A percentile compares a stretch with the other conserved stretches of the same genome.
Evolutionary conservation across 352 stramenopile species (phyloP).

Genomic region (Phytophthora pisi): DNA sequence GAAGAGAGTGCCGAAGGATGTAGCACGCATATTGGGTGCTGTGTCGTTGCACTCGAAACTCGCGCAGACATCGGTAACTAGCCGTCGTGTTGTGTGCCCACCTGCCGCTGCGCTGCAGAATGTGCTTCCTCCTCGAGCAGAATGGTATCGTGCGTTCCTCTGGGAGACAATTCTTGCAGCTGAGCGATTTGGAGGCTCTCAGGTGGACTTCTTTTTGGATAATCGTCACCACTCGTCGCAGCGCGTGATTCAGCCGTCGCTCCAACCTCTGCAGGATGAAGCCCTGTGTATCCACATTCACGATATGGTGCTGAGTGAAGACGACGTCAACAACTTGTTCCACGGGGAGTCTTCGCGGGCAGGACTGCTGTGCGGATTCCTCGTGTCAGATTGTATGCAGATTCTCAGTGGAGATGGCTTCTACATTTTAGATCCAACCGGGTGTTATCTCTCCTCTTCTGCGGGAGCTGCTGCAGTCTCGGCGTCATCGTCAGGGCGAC

Average conservation of each 20-base stretch:
- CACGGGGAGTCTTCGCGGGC: constrained; percentile 52
- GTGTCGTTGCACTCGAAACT: constrained; percentile 69
- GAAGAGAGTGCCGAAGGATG: constrained; percentile 43
- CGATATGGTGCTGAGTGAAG: constrained; percentile 49
- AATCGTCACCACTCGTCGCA: constrained; percentile 64
- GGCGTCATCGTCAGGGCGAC: constrained; percentile 8
- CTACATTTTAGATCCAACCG: constrained; percentile 78
- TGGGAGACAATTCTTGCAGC: constrained; percentile 65
- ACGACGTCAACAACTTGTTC: constrained; percentile 63
- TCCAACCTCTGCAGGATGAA: constrained; percentile 74
- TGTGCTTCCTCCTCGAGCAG: constrained; percentile 40
- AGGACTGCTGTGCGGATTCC: constrained; percentile 66
- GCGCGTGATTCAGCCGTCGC: constrained; percentile 72
- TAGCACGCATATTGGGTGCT: constrained; percentile 60
- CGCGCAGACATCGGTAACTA: constrained; percentile 64
- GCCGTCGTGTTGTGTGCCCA: constrained; percentile 52
- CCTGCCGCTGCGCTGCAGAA: constrained; percentile 40
- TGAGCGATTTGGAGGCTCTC: constrained; percentile 54
- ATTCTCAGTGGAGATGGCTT: constrained; percentile 78
- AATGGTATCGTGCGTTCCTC: constrained; percentile 58
- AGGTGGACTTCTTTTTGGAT: constrained; percentile 78
- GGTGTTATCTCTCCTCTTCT: constrained; percentile 47
- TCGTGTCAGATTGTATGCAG: constrained; percentile 77
- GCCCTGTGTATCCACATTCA: constrained; percentile 78
- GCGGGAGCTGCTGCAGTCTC: constrained; percentile 9